phyloP scores from a whole-genome alignment of 2,329 filamentous ascomycete genomes.

The Epicoccum sorghinum region DNA sequence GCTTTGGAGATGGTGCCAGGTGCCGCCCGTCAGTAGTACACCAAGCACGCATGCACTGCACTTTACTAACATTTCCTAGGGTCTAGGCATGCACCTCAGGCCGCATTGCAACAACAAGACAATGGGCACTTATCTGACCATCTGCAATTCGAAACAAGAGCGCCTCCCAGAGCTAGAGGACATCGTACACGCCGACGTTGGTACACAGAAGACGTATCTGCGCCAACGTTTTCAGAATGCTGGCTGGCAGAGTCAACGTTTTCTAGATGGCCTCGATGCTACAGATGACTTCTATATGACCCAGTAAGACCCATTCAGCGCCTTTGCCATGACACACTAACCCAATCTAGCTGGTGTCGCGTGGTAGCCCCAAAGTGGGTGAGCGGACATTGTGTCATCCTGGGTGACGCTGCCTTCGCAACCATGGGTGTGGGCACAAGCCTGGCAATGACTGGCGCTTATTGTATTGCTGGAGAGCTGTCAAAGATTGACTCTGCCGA shows the following conservation, averaged over 20 bases:
- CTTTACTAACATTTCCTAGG: background rate
- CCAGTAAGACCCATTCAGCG: background rate
- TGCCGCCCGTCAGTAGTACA: constrained; percentile 11
- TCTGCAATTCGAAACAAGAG: constrained; percentile 23
- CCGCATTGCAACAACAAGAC: constrained; percentile 35
- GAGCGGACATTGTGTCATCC: constrained; percentile 55
- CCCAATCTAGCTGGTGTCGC: constrained; percentile 58
- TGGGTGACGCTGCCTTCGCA: constrained; percentile 60
- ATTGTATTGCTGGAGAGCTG: constrained; percentile 48
- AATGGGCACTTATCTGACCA: constrained; percentile 34
- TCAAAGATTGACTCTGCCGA: constrained; percentile 25
- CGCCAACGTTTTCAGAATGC: constrained; percentile 43
- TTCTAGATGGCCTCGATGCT: constrained; percentile 52
- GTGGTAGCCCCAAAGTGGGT: constrained; percentile 56
- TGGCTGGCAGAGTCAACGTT: constrained; percentile 54
- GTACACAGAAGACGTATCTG: constrained; percentile 52
- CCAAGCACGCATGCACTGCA: too few species aligned
- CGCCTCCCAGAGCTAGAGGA: constrained; percentile 23
- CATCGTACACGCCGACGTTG: constrained; percentile 36
- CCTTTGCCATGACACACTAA: background rate
- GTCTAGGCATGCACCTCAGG: constrained; percentile 31
- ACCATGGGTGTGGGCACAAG: constrained; percentile 39
- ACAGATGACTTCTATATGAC: constrained; percentile 26
- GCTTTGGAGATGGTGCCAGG: constrained; percentile 35
- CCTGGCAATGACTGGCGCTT: constrained; percentile 48